phyloP scores from a whole-genome alignment of 495 filamentous ascomycete genomes.

The Penicillium longicatenatum region DNA sequence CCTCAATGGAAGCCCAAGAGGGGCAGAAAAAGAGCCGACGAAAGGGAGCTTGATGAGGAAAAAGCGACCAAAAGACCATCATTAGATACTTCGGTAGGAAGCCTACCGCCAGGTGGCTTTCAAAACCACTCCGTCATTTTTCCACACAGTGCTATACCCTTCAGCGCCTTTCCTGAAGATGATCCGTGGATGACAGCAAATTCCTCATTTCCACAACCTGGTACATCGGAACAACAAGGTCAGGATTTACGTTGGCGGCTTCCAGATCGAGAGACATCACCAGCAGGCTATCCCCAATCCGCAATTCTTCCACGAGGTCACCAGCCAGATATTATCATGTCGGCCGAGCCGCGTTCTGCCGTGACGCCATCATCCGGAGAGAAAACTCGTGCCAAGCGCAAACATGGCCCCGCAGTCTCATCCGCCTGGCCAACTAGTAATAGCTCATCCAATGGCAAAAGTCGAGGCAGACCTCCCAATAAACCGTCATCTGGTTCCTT shows the following conservation, averaged over 20 bases:
- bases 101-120: conserved; percentile 56
- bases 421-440: conserved; percentile 86
- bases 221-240: conserved; percentile 28
- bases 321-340: conserved; percentile 51
- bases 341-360: conserved; percentile 68
- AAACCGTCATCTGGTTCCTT: conserved; percentile 79
- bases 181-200: conserved; percentile 60
- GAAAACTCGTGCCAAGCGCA: conserved; percentile 61
- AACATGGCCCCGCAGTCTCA: conserved; percentile 93
- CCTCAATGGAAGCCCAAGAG: conserved; percentile 90
- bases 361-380: conserved; percentile 59
- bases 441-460: conserved; percentile 67
- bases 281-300: conserved; percentile 74
- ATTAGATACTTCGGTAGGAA: conserved; percentile 64
- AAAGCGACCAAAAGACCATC: conserved; percentile 65
- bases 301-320: conserved; percentile 67
- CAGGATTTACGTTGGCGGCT: conserved; percentile 53
- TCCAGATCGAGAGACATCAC: conserved; percentile 56
- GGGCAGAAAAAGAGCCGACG: conserved; percentile 80
- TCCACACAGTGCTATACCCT: conserved; percentile 62
- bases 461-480: conserved; percentile 82
- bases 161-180: conserved; percentile 60
- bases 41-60: conserved; percentile 61
- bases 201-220: conserved; percentile 34
- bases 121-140: conserved; percentile 50